Conservation (phyloP, 805 yeast genomes). For the Myxozyma geophila region DNA sequence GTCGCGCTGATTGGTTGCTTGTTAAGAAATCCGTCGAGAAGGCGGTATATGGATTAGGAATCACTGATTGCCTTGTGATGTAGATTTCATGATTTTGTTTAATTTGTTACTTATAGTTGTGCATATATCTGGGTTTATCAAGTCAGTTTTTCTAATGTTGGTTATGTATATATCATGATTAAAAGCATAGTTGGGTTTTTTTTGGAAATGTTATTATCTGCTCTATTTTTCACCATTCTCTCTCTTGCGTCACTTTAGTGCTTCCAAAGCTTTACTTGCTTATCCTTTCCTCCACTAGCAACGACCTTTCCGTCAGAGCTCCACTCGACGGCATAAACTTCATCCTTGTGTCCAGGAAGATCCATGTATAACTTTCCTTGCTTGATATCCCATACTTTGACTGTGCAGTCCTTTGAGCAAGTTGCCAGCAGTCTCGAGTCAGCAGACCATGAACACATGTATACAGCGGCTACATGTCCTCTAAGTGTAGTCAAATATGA, state of each 20-base stretch:
- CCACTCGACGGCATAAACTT: constrained; percentile 98
- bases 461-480: constrained; percentile 98
- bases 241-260: constrained; percentile 39
- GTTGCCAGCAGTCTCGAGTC: constrained; percentile 90
- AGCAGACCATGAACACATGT: constrained; percentile 97
- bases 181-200: not conserved
- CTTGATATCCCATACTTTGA: constrained; percentile 94
- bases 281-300: constrained; percentile 98
- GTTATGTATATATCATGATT: not conserved
- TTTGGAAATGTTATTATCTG: not conserved
- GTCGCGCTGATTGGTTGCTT: constrained; percentile 82
- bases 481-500: constrained; percentile 86
- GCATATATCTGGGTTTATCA: not conserved
- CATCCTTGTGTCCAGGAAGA: constrained; percentile 95
- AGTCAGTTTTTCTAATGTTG: not conserved
- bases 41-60: constrained; percentile 86
- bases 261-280: constrained; percentile 93
- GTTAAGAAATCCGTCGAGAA: constrained; percentile 84
- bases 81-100: not conserved
- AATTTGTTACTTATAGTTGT: not conserved
- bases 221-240: not conserved
- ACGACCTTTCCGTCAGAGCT: constrained; percentile 91
- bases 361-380: constrained; percentile 84
- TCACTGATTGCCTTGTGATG: constrained; percentile 62
- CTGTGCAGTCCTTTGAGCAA: constrained; percentile 93